Conservation (phyloP, 257 asterid genomes). For the Solanum chilense region DNA sequence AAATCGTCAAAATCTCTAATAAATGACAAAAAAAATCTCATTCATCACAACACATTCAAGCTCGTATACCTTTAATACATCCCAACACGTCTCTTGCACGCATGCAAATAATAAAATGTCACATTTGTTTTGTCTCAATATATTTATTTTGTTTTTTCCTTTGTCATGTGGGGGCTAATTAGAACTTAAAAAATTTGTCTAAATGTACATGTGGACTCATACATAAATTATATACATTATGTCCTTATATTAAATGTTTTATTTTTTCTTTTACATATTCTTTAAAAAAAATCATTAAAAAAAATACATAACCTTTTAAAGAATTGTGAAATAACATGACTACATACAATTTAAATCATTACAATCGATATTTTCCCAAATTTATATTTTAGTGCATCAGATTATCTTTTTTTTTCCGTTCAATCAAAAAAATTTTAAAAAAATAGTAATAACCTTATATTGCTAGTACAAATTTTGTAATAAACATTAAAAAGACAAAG, state of each 20-base stretch:
- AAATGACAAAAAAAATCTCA: not conserved
- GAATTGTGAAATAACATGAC: too few species aligned
- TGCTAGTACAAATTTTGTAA: not conserved
- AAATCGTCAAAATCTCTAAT: not conserved
- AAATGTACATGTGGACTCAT: not conserved
- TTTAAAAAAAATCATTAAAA: too few species aligned
- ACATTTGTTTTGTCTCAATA: not conserved
- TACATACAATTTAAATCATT: too few species aligned
- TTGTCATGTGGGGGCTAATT: not conserved
- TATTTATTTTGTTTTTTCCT: not conserved
- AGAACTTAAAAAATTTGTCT: not conserved
- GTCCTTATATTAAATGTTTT: too few species aligned
- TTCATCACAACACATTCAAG: not conserved
- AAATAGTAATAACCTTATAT: not conserved
- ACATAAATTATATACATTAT: not conserved
- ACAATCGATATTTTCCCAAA: too few species aligned
- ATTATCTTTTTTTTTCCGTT: fast-evolving
- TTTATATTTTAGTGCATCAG: not conserved
- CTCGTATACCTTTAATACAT: not conserved
- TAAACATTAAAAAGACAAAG: not conserved
- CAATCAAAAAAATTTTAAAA: not conserved
- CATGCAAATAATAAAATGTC: not conserved
- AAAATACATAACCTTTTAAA: too few species aligned
- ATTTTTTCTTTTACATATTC: too few species aligned
- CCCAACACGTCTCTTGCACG: not conserved